Conservation (phyloP, 495 filamentous ascomycete species). For the Clohesyomyces aquaticus region DNA sequence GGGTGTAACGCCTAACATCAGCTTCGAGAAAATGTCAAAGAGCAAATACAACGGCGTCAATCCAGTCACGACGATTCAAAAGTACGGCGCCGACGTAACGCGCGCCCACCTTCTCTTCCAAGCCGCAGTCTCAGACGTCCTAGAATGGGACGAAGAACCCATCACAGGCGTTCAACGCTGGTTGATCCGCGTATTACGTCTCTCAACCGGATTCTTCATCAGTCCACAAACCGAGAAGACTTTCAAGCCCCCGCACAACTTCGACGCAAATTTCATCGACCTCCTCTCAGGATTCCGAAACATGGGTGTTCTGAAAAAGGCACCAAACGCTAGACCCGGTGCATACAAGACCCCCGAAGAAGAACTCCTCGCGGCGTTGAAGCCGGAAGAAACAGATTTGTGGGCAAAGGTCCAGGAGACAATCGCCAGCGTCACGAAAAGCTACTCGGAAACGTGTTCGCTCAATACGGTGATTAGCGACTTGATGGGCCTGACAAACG, state of each 20-base stretch:
- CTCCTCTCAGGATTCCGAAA: neutral
- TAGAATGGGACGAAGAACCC: conserved; percentile 87
- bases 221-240: neutral
- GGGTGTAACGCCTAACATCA: conserved; percentile 59
- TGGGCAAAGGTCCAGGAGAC: conserved; percentile 68
- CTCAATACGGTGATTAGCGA: conserved; percentile 84
- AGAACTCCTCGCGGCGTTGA: conserved; percentile 6
- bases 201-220: conserved; percentile 40
- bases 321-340: no score
- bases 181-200: conserved; percentile 67
- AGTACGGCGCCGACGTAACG: conserved; percentile 81
- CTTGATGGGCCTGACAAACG: conserved; percentile 77
- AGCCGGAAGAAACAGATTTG: conserved; percentile 46
- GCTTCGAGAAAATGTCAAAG: conserved; percentile 95
- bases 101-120: conserved; percentile 87
- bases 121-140: conserved; percentile 76
- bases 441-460: conserved; percentile 69
- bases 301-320: neutral
- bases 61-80: conserved; percentile 67
- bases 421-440: conserved; percentile 67
- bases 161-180: conserved; percentile 81
- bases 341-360: neutral
- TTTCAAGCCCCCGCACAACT: neutral
- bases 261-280: conserved; percentile 2
- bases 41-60: conserved; percentile 94